Percentiles rank a stretch among this genome's conserved stretches.
phyloP scores from a whole-genome alignment of 106 monocot species.

The Alisma plantagoaquatica region DNA sequence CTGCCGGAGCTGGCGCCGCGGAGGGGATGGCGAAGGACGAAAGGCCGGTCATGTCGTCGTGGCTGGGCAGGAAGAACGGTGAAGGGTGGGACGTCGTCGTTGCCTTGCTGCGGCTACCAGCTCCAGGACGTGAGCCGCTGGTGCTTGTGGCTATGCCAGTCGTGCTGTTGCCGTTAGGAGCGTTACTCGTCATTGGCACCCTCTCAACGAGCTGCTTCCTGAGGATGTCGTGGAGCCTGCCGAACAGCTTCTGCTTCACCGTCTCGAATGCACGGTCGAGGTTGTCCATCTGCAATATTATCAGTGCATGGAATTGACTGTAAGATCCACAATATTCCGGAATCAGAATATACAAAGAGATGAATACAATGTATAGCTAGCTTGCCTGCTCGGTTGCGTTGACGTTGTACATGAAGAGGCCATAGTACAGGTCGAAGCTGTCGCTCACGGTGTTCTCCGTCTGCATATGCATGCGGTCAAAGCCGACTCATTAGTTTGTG shows the following conservation, averaged over 20 bases:
- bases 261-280: slow-evolving; percentile 53
- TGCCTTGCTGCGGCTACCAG: no score
- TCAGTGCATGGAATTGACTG: not conserved
- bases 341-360: not conserved
- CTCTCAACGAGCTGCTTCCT: slow-evolving; percentile 61
- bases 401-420: slow-evolving; percentile 67
- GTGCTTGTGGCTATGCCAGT: not conserved
- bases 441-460: slow-evolving; percentile 49
- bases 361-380: not conserved
- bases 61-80: slow-evolving; percentile 5
- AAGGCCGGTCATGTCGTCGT: slow-evolving; percentile 6
- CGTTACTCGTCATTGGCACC: slow-evolving; percentile 28
- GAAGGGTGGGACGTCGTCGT: no score
- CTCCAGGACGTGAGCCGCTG: no score
- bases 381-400: slow-evolving; percentile 55
- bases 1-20: not conserved
- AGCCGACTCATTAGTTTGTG: no score
- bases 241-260: slow-evolving; percentile 61
- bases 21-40: slow-evolving; percentile 11
- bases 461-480: no score
- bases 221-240: slow-evolving; percentile 45
- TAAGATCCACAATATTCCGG: no score
- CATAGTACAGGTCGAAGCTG: slow-evolving; percentile 62
- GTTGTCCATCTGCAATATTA: slow-evolving; percentile 39
- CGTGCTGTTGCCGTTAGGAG: not conserved